A percentile compares a stretch with the other conserved stretches of the same genome.
Evolutionary conservation across 2,329 filamentous ascomycete species (phyloP).

Genomic region (Pyrenophora teres): DNA sequence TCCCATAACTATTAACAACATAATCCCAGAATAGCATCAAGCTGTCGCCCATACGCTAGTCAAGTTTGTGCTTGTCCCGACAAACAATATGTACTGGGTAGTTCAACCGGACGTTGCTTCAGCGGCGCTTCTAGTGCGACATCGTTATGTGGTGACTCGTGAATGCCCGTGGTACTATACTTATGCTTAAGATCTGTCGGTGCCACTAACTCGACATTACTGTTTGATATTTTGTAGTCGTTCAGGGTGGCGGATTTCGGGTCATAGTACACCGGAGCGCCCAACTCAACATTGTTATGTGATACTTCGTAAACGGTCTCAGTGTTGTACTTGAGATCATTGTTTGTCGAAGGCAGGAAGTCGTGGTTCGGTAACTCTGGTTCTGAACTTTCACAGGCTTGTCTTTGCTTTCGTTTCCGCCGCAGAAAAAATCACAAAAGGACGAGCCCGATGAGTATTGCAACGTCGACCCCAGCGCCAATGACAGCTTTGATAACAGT

Average conservation of each 20-base stretch:
- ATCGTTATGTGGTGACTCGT: constrained; percentile 19
- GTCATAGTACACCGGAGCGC: constrained; percentile 10
- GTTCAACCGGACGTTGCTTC: constrained; percentile 9
- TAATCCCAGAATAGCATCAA: background rate
- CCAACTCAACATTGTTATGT: constrained; percentile 4
- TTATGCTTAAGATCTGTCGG: constrained; percentile 17
- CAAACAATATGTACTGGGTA: constrained; percentile 2
- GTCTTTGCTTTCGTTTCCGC: constrained; percentile 22
- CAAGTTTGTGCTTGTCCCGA: background rate
- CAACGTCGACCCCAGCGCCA: constrained; percentile 20
- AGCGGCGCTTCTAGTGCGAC: constrained; percentile 17
- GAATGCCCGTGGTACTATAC: constrained; percentile 15
- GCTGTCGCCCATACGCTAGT: background rate
- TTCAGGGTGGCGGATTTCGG: no score
- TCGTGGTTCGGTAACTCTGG: background rate
- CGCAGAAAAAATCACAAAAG: constrained; percentile 65
- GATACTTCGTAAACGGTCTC: constrained; percentile 24
- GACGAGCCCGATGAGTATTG: constrained; percentile 55
- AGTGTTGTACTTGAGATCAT: constrained; percentile 20
- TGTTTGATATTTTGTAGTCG: no score
- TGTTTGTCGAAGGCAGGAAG: constrained; percentile 1
- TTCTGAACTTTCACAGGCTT: background rate
- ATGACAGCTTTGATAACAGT: constrained; percentile 28
- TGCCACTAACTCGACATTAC: no score
- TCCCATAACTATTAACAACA: background rate